Evolutionary conservation across 139 green algal genomes (phyloP).

Genomic region (Nannochloris sp.): DNA sequence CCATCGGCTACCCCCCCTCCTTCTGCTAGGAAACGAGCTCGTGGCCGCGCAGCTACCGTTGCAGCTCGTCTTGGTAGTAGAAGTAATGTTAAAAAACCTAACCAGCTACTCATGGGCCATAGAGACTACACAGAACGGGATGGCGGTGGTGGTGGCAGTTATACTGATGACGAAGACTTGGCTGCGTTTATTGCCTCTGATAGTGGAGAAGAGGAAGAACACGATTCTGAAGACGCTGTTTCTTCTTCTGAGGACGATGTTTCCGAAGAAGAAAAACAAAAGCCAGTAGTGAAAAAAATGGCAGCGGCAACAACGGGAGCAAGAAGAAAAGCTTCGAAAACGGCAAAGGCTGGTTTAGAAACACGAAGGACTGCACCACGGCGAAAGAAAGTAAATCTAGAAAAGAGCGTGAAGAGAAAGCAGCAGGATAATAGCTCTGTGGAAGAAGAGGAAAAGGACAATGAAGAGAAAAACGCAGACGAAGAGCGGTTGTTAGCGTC

Average conservation of each 20-base stretch:
- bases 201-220: background rate
- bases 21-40: no score
- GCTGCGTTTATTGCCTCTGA: background rate
- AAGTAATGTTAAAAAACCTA: no score
- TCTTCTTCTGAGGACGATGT: no score
- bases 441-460: background rate
- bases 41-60: no score
- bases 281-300: background rate
- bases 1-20: no score
- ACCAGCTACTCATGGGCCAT: background rate
- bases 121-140: background rate
- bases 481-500: background rate
- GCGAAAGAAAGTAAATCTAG: background rate
- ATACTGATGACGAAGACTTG: background rate
- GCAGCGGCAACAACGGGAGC: background rate
- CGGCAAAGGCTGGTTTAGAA: background rate
- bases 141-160: no score
- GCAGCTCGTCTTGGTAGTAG: no score
- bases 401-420: background rate
- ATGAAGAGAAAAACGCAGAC: background rate
- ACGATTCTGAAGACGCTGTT: no score
- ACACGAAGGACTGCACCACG: constrained; percentile 1
- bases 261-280: background rate
- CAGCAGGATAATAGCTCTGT: background rate
- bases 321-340: background rate